Base-by-base conservation (phyloP, 352 stramenopile genomes). In the Pythium phragmiticola region DNA sequence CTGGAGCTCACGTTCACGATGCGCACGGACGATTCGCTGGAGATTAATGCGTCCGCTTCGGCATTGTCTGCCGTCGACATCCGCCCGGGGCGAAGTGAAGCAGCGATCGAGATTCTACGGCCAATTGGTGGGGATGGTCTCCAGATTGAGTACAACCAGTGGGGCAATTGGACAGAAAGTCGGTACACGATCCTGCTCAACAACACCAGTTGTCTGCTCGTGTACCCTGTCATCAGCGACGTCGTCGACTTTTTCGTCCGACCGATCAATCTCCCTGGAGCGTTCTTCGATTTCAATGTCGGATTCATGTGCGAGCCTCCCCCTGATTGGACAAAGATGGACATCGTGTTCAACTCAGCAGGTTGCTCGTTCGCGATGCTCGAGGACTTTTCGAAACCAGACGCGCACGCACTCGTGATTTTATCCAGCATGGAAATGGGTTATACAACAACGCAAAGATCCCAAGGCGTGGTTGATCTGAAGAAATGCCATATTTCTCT, bases 401-500 rank as follows among this genome's bases (percentile, higher is more conserved):
- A 93, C 60, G 78, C 87, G 12, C 80, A 86, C 60, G 84, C 85
- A 11, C 57, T 96, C 16, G 83, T 96, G 26, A 73, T 94, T 51
- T 59, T 94, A 43, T 89, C 85, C 6, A 76, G 89, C 63, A 67
- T 90, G 52, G 73, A 85, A 8, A 57, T 88, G 19, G 71, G 74
- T 3, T 94, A 87, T 34, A 89, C 81, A 17, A 79, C 66, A n/a
- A 85, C 74, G 11, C 84, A 94, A 58, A 80, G 78, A 21, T 78
- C 70, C 17, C 64, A 88, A 9, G 72, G 77, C 47, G 52, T 69
- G 19, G 55, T 73, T 9, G 82, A 93, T 61, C 80, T 92, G 70
- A 85, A 66, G 28, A 96, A 96, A 57, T 89, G 84, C 21, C 85
- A 96, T 61, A 73, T 94, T 30, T 82, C 81, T 52, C 77, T 93